A percentile compares a stretch with the other conserved stretches of the same genome.
phyloP scores from a whole-genome alignment of 2,329 filamentous ascomycete genomes.

The Talaromyces funiculosus region DNA sequence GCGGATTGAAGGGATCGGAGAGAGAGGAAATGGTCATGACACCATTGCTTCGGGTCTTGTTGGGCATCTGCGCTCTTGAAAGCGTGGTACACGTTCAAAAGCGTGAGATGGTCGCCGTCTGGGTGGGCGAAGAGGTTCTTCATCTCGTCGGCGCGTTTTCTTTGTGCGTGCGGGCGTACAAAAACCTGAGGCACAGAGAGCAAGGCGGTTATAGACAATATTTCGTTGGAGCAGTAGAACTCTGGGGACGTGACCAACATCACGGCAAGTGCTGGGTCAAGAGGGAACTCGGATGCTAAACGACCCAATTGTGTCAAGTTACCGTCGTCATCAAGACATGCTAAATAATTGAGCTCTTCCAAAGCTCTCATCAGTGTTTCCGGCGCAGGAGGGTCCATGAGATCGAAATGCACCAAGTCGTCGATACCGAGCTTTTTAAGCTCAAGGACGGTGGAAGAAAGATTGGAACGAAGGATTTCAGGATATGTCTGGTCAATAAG shows the following conservation, averaged over 20 bases:
- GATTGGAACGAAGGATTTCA: constrained; percentile 88
- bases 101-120: constrained; percentile 90
- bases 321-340: constrained; percentile 93
- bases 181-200: constrained; percentile 94
- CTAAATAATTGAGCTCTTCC: constrained; percentile 95
- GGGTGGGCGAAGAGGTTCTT: constrained; percentile 87
- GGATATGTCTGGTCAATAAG: constrained; percentile 96
- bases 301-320: constrained; percentile 81
- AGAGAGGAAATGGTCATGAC: constrained; percentile 92
- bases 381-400: constrained; percentile 96
- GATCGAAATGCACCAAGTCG: constrained; percentile 94
- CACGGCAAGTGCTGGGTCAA: constrained; percentile 89
- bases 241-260: constrained; percentile 98
- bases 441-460: constrained; percentile 91
- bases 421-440: constrained; percentile 95
- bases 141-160: constrained; percentile 95
- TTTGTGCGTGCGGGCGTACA: constrained; percentile 74
- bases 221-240: constrained; percentile 98
- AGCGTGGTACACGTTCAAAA: constrained; percentile 96
- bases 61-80: constrained; percentile 73
- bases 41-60: constrained; percentile 81
- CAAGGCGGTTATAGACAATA: constrained; percentile 87
- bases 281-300: constrained; percentile 87
- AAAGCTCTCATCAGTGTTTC: constrained; percentile 97
- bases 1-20: constrained; percentile 83